A percentile compares a stretch with the other conserved stretches of the same genome.
These are phyloP conservation scores for Penicillium sp. DNA, from an alignment of 2,329 filamentous ascomycete genomes.

Conservation along the genomic window DNA sequence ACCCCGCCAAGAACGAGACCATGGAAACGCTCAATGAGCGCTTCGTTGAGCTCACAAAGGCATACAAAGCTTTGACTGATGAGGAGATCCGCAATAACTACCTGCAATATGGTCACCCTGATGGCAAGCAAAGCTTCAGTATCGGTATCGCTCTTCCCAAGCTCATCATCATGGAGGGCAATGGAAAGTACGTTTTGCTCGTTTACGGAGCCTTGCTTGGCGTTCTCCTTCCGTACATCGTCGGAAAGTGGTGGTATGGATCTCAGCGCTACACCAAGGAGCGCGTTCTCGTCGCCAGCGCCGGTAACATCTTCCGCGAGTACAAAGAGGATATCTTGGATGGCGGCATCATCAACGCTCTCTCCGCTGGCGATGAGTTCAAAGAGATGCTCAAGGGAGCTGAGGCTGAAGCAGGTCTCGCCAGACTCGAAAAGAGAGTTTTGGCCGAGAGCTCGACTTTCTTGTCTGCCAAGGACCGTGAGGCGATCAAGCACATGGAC, in stretches of 20 bases:
- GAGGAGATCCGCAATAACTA: conserved; percentile 97
- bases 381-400: conserved; percentile 68
- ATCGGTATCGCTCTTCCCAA: conserved; percentile 94
- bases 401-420: conserved; percentile 71
- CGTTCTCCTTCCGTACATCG: conserved; percentile 82
- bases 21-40: conserved; percentile 73
- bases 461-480: conserved; percentile 66
- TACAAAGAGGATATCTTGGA: conserved; percentile 80
- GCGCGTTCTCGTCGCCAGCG: conserved; percentile 84
- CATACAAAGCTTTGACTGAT: conserved; percentile 95
- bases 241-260: conserved; percentile 98
- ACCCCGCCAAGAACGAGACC: conserved; percentile 83
- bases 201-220: conserved; percentile 85
- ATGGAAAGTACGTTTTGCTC: conserved; percentile 89
- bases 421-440: conserved; percentile 77
- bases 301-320: conserved; percentile 89
- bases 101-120: conserved; percentile 89
- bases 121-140: conserved; percentile 96
- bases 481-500: conserved; percentile 72
- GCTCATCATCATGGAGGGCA: conserved; percentile 86
- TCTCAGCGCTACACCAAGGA: conserved; percentile 90
- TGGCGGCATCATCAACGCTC: conserved; percentile 69
- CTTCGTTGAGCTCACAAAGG: conserved; percentile 94
- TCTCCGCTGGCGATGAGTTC: conserved; percentile 84
- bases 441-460: conserved; percentile 54